A percentile compares a stretch with the other conserved stretches of the same genome.
Evolutionary conservation across 2,329 filamentous ascomycete genomes (phyloP).

Genomic region (Neofusicoccum umdonicola): DNA sequence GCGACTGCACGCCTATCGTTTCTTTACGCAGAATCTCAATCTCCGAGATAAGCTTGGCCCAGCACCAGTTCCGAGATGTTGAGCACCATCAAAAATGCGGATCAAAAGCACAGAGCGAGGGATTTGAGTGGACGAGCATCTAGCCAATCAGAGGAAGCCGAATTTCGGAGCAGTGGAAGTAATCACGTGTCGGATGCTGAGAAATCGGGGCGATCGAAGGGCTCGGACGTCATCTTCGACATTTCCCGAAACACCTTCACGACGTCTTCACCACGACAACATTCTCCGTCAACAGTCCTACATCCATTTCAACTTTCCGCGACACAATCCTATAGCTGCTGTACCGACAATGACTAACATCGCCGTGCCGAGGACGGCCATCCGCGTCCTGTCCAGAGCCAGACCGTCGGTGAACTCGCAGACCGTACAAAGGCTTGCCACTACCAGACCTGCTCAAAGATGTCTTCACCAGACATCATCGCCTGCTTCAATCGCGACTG

Average conservation of each 20-base stretch:
- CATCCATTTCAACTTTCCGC: neutral
- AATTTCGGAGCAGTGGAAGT: neutral
- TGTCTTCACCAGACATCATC: slow-evolving; percentile 32
- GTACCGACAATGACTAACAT: slow-evolving; percentile 28
- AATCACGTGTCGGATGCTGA: slow-evolving; percentile 14
- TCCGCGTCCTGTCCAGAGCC: slow-evolving; percentile 30
- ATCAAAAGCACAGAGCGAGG: neutral
- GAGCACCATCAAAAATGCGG: neutral
- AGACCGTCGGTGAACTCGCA: slow-evolving; percentile 25
- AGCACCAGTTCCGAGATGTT: neutral
- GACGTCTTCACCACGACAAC: neutral
- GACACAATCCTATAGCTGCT: neutral
- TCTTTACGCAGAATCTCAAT: too few species aligned
- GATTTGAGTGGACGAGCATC: neutral
- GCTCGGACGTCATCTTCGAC: slow-evolving; percentile 1
- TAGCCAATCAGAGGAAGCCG: neutral
- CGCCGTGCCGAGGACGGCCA: slow-evolving; percentile 27
- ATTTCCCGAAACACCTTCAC: neutral
- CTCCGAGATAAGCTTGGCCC: too few species aligned
- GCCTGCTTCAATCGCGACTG: slow-evolving; percentile 31
- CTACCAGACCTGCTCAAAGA: slow-evolving; percentile 29
- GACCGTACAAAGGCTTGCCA: slow-evolving; percentile 22
- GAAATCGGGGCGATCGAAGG: slow-evolving; percentile 6
- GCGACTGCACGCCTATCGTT: too few species aligned
- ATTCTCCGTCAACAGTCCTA: neutral